These are phyloP conservation scores for Lotus japonicus DNA, from an alignment of 306 rosid species.

Conservation along the genomic window DNA sequence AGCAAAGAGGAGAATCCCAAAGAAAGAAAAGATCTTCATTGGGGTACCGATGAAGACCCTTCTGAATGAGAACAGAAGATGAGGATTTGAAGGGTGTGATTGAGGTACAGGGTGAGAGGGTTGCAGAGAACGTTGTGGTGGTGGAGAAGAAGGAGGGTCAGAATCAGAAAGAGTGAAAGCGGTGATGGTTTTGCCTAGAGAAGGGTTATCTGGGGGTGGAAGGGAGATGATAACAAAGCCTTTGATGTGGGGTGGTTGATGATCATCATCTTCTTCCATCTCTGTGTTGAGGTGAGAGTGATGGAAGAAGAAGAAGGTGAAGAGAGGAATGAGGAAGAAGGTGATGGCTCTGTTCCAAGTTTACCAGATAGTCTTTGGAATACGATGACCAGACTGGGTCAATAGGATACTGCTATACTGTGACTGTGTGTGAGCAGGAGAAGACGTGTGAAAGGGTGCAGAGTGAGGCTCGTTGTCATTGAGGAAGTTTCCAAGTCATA, in stretches of 20 bases:
- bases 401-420: no score
- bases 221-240: conserved; percentile 70
- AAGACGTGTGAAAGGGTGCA: no score
- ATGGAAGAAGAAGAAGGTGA: no score
- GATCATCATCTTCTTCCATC: conserved; percentile 42
- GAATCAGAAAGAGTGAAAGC: conserved; percentile 48
- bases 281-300: neutral
- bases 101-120: conserved; percentile 14
- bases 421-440: no score
- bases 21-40: conserved; percentile 31
- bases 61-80: conserved; percentile 21
- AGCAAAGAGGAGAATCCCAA: conserved; percentile 48
- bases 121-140: conserved; percentile 1
- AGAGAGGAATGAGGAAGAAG: neutral
- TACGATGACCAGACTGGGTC: no score
- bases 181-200: conserved; percentile 74
- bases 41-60: conserved; percentile 29
- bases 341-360: no score
- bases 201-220: conserved; percentile 77
- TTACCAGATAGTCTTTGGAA: no score
- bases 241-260: conserved; percentile 37
- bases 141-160: conserved; percentile 23
- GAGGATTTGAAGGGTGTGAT: conserved; percentile 27
- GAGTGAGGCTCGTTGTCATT: no score
- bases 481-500: no score